phyloP scores from a whole-genome alignment of 257 asterid species.

The Gentiana straminea region DNA sequence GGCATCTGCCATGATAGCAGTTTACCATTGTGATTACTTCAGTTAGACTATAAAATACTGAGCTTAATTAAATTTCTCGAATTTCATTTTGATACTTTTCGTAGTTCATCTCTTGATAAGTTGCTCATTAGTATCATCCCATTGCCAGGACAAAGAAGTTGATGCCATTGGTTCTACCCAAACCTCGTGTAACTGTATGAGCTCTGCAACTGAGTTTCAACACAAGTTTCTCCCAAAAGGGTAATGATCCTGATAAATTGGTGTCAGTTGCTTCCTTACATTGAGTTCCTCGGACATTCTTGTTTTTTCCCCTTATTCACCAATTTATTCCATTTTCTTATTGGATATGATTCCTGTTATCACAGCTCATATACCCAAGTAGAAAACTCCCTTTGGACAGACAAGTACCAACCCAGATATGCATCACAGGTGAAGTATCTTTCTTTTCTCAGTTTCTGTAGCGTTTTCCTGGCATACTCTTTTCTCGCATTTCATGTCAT shows the following conservation, averaged over 20 bases:
- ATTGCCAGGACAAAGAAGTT: conserved; percentile 21
- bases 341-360: conserved; percentile 27
- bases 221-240: conserved; percentile 14
- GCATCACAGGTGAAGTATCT: conserved; percentile 56
- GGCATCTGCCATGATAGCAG: no score
- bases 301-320: background rate
- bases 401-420: conserved; percentile 77
- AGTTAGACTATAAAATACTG: no score
- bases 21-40: no score
- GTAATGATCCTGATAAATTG: conserved; percentile 15
- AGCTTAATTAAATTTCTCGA: no score
- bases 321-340: background rate
- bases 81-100: no score
- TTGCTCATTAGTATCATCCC: conserved; percentile 1
- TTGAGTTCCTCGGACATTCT: background rate
- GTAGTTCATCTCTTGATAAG: background rate
- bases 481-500: conserved; percentile 2
- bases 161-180: conserved; percentile 5
- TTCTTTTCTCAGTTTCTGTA: conserved; percentile 6
- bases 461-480: background rate
- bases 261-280: background rate
- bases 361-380: conserved; percentile 31
- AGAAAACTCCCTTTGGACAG: conserved; percentile 75
- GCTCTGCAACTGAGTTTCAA: conserved; percentile 13
- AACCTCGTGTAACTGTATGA: conserved; percentile 12